These are phyloP conservation scores for Gossypium aridum DNA, from an alignment of 441 rosid genomes.

Conservation along the genomic window DNA sequence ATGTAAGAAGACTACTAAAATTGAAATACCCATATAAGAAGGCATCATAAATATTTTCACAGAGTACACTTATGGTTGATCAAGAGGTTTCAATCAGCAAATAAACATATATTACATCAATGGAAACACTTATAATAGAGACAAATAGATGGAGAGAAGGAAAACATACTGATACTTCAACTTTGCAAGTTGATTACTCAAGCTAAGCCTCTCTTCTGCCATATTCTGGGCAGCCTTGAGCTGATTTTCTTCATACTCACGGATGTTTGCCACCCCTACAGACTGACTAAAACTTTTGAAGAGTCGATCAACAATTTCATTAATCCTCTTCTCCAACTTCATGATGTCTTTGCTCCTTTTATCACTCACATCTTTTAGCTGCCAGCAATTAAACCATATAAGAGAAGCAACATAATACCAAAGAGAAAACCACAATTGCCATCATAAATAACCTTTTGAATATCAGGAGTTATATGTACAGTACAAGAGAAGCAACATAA, in stretches of 20 bases:
- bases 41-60: neutral
- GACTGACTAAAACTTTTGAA: constrained; percentile 72
- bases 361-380: constrained; percentile 62
- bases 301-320: constrained; percentile 80
- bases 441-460: constrained; percentile 49
- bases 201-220: constrained; percentile 91
- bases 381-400: constrained; percentile 26
- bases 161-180: constrained; percentile 91
- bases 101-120: neutral
- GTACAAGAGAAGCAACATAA: constrained; percentile 14
- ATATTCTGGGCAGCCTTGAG: constrained; percentile 81
- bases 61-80: neutral
- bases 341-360: constrained; percentile 59
- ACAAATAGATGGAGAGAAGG: constrained; percentile 10
- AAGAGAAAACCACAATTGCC: neutral
- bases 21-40: neutral
- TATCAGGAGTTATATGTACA: constrained; percentile 59
- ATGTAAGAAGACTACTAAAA: neutral
- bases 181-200: constrained; percentile 94
- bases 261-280: constrained; percentile 92
- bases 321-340: constrained; percentile 87
- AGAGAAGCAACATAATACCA: constrained; percentile 7
- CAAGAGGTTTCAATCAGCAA: constrained; percentile 2
- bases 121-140: constrained; percentile 2
- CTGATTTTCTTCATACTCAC: constrained; percentile 96